A percentile compares a stretch with the other conserved stretches of the same genome.
Evolutionary conservation across 352 stramenopile species (phyloP).

Genomic region (Globisporangium paddicum): DNA sequence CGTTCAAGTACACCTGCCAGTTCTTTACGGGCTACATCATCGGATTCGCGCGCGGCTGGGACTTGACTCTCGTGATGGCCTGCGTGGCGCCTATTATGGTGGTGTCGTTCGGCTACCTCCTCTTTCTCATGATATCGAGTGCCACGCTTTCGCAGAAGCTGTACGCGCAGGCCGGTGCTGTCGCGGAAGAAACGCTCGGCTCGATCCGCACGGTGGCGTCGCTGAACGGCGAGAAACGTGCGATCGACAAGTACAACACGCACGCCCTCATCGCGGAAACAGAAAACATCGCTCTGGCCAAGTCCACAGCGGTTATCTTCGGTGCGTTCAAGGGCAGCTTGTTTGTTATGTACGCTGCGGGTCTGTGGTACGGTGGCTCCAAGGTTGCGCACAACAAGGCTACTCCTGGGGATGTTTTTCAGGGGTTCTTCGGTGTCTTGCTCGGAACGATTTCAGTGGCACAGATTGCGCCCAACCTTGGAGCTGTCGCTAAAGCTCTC

Average conservation of each 20-base stretch:
- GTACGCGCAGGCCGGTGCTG: constrained; percentile 40
- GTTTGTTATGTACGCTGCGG: constrained; percentile 40
- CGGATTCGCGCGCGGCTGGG: constrained; percentile 40
- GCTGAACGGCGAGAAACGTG: constrained; percentile 34
- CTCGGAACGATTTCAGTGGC: constrained; percentile 35
- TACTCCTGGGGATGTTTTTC: constrained; percentile 31
- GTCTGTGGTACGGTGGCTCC: constrained; percentile 58
- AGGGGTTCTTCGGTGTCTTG: constrained; percentile 36
- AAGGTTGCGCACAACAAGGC: constrained; percentile 28
- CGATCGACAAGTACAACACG: constrained; percentile 34
- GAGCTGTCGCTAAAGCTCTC: constrained; percentile 30
- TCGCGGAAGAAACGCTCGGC: constrained; percentile 54
- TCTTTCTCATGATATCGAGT: no score
- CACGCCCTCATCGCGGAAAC: constrained; percentile 22
- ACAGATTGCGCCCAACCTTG: constrained; percentile 39
- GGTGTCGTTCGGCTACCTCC: no score
- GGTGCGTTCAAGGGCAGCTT: constrained; percentile 34
- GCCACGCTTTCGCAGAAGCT: constrained; percentile 40
- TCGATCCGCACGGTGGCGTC: constrained; percentile 59
- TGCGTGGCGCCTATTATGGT: constrained; percentile 40
- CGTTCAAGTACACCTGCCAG: constrained; percentile 26
- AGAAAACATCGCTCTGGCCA: constrained; percentile 25
- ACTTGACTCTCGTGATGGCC: constrained; percentile 42
- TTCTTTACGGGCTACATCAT: constrained; percentile 41
- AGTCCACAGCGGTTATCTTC: constrained; percentile 19